Conservation (phyloP, 2,329 filamentous ascomycete genomes). For the Nemania sp. region DNA sequence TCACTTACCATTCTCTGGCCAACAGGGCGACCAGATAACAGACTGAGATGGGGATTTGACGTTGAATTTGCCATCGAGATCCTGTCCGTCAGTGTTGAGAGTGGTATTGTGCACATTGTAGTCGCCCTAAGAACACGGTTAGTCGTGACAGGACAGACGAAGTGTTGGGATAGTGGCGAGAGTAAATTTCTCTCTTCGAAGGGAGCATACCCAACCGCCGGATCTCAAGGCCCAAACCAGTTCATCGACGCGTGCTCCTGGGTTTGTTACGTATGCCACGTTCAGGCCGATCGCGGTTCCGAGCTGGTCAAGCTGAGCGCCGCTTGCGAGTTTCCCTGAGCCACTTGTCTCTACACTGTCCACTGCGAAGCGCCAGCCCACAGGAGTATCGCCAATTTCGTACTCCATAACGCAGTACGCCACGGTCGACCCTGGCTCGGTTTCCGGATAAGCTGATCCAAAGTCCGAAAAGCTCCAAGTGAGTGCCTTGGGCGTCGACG, state of each 20-base stretch:
- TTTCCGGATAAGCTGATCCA: constrained; percentile 7
- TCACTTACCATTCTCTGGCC: constrained; percentile 12
- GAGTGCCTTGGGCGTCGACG: constrained; percentile 17
- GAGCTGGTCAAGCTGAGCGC: not conserved
- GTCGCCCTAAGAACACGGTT: not conserved
- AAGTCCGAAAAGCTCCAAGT: constrained; percentile 25
- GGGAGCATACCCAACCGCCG: constrained; percentile 12
- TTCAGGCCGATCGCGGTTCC: not conserved
- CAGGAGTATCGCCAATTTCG: constrained; percentile 2
- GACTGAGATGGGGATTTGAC: not conserved
- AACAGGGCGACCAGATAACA: constrained; percentile 16
- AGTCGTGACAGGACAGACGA: not conserved
- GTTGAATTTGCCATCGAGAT: constrained; percentile 18
- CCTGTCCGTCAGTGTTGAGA: not conserved
- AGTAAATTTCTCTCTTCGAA: not conserved
- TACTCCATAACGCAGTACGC: constrained; percentile 19
- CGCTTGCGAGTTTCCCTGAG: constrained; percentile 6
- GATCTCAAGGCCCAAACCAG: constrained; percentile 1
- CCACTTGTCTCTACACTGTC: constrained; percentile 10
- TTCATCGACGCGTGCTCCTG: constrained; percentile 7
- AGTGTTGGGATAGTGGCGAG: not conserved
- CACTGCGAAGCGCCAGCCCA: constrained; percentile 21
- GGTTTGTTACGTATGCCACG: constrained; percentile 15
- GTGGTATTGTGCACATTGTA: constrained; percentile 13
- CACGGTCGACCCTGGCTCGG: not conserved